Evolutionary conservation across 2,329 filamentous ascomycete genomes (phyloP).

Genomic region (Xylaria sp.): DNA sequence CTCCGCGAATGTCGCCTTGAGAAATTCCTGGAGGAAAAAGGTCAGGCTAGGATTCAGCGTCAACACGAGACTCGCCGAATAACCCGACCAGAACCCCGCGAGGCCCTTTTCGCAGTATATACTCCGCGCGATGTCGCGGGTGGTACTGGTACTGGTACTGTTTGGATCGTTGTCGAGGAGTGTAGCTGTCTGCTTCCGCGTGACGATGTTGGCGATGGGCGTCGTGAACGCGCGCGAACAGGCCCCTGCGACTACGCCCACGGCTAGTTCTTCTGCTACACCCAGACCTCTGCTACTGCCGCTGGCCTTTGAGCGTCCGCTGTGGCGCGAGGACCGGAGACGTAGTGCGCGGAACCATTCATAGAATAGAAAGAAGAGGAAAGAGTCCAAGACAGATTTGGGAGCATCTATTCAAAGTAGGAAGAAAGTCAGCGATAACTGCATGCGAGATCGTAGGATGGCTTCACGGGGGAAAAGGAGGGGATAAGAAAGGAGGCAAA

Average conservation of each 20-base stretch:
- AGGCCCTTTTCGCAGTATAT: conserved; percentile 75
- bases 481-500: no score
- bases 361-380: conserved; percentile 87
- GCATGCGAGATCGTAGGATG: no score
- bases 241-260: conserved; percentile 76
- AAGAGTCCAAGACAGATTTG: conserved; percentile 76
- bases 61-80: conserved; percentile 78
- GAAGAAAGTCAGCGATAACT: background rate
- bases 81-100: conserved; percentile 84
- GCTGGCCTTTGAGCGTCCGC: conserved; percentile 6
- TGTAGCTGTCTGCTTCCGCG: conserved; percentile 75
- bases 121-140: conserved; percentile 63
- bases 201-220: conserved; percentile 81
- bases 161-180: conserved; percentile 27
- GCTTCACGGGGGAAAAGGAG: no score
- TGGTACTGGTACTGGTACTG: conserved; percentile 44
- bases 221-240: conserved; percentile 78
- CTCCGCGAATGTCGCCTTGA: conserved; percentile 64
- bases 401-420: conserved; percentile 55
- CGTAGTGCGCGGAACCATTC: conserved; percentile 50
- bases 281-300: conserved; percentile 55
- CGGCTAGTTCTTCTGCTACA: conserved; percentile 72
- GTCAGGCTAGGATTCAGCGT: conserved; percentile 88
- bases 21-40: conserved; percentile 78
- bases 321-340: conserved; percentile 11